Percentiles rank a stretch among this genome's conserved stretches.
These are phyloP conservation scores for Microascus cirrosus DNA, from an alignment of 2,329 filamentous ascomycete genomes.

Conservation along the genomic window DNA sequence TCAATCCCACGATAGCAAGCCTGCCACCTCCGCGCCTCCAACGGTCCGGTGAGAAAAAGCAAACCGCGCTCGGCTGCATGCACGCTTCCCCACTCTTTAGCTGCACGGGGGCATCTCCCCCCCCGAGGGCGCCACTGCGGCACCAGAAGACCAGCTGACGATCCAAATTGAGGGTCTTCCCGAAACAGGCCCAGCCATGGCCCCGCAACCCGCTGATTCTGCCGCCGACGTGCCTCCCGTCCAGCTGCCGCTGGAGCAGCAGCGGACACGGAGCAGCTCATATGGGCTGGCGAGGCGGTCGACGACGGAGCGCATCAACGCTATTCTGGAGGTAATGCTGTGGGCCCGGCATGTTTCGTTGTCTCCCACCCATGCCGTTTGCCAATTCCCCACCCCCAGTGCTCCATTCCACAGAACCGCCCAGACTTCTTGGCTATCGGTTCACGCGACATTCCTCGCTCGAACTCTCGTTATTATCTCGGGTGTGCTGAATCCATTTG, in stretches of 20 bases:
- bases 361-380: background rate
- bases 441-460: background rate
- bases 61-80: background rate
- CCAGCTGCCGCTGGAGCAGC: background rate
- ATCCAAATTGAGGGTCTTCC: background rate
- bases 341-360: background rate
- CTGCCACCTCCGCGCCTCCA: background rate
- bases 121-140: background rate
- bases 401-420: background rate
- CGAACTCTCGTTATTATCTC: background rate
- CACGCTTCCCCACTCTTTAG: background rate
- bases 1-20: background rate
- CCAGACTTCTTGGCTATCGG: background rate
- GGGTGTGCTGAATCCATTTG: background rate
- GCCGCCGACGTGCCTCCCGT: background rate
- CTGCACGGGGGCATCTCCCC: background rate
- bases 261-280: background rate
- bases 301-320: slow-evolving; percentile 4
- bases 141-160: background rate
- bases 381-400: background rate
- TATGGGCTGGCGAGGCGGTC: background rate
- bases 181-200: background rate
- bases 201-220: background rate
- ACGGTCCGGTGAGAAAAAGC: background rate
- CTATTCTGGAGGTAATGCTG: slow-evolving; percentile 6